Conservation (phyloP, 2,329 filamentous ascomycete species). For the Diaporthe batatas region DNA sequence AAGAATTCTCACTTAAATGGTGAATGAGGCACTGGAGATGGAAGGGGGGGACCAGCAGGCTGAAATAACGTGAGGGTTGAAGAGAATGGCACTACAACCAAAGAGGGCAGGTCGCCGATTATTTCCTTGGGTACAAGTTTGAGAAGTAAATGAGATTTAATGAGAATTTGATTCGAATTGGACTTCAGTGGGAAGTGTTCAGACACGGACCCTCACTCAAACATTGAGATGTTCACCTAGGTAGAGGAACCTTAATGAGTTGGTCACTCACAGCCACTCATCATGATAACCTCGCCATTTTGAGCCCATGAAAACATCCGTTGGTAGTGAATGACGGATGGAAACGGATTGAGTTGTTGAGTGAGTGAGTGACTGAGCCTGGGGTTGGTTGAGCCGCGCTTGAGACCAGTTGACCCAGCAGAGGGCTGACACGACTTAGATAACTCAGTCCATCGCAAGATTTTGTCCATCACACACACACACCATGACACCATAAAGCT, state of each 20-base stretch:
- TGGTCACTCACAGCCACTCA: not conserved
- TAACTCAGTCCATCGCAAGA: too few relatives aligned
- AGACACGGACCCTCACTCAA: not conserved
- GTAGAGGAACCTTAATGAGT: not conserved
- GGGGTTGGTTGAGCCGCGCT: too few relatives aligned
- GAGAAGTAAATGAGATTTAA: not conserved
- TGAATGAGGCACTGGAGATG: not conserved
- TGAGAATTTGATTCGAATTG: not conserved
- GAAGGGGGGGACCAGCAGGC: not conserved
- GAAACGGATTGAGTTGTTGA: too few relatives aligned
- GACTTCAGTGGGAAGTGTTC: not conserved
- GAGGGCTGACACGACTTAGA: too few relatives aligned
- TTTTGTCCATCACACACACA: too few relatives aligned
- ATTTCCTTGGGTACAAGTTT: too few relatives aligned
- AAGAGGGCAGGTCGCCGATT: too few relatives aligned
- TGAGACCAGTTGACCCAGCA: too few relatives aligned
- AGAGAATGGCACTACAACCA: not conserved
- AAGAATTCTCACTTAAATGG: not conserved
- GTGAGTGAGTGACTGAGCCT: too few relatives aligned
- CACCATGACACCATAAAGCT: too few relatives aligned
- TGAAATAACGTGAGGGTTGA: not conserved
- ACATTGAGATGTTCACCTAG: too few relatives aligned
- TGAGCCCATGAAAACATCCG: not conserved
- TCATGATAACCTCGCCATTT: not conserved
- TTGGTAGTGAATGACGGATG: too few relatives aligned